Evolutionary conservation across 352 stramenopile genomes (phyloP), one percentile per base, ranked within the genome.

Genomic region (Lagenidium giganteum): DNA sequence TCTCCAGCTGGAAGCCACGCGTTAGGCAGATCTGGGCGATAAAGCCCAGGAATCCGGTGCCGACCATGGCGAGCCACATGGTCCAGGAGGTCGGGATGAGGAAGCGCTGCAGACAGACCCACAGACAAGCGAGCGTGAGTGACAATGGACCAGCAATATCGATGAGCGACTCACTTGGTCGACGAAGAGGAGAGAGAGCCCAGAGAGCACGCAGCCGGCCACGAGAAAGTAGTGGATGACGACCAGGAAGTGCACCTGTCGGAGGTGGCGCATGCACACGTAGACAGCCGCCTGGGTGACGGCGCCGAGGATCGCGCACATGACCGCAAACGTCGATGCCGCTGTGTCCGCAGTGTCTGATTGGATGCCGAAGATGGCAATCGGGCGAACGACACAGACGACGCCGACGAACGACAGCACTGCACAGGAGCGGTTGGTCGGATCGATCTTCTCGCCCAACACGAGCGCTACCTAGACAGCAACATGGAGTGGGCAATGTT

Each of bases 341-440:
- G 11, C 25, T 17, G 13, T 24, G 7, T 51, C 44, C 1, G 27
- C 20, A 5, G 22, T 20, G 3, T n/a, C 30, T n/a, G n/a, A n/a
- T n/a, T n/a, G n/a, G 24, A 49, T 44, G 13, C 64, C 65, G 33
- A 82, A 78, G 18, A 82, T 23, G 43, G 77, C 70, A 1, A 33
- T 47, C 7, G 70, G 70, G 9, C 67, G 63, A 8, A 73, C 64
- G 3, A 83, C 70, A 38, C 57, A 83, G 17, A 83, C 57, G 20
- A 83, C 31, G 7, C 70, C 70, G 8, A 52, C 47, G 40, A 73
- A 76, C 7, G 60, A 60, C 11, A 53, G 16, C 31, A 78, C 25
- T 4, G 70, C 63, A 14, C 61, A 74, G 3, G 48, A 14, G 0
- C 79, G 34, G 22, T 61, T 69, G n/a, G 65, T 35, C 2, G 35